Base-by-base conservation (phyloP, 2,329 filamentous ascomycete genomes). In the Chaetomiaceae sp. region DNA sequence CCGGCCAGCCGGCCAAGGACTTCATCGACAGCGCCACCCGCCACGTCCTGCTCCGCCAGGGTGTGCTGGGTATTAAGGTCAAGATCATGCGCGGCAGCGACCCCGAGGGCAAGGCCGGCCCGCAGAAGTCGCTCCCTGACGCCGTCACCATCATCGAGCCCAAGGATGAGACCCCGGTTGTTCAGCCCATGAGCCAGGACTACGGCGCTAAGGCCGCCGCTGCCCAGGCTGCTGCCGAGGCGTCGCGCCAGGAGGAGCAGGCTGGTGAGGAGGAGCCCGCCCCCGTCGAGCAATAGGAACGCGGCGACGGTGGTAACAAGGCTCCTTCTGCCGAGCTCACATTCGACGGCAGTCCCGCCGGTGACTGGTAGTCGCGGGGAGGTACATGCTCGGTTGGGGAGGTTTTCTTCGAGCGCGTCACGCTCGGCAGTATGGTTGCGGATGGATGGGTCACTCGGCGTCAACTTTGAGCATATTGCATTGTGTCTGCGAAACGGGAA, bases 41-140 rank as follows among this genome's bases (percentile, higher is more conserved):
- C 66, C 93, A 98, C 88, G 93, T 98, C 66, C 89, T 98, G 61
- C 90, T 98, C 74, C 88, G 94, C 77, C 93, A 98, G 81, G 93
- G 93, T 87, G 93, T 98, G 60, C 81, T 98, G 60, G 93, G 93
- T 78, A 98, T 98, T 80, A 98, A 98, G 84, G 93, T 98, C 75
- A 98, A 98, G 90, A 98, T 98, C 79, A 98, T 98, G 93, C 90
- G 94, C 72, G 93, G 93, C 70, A 93, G 88, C 64, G 93, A 98
- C 79, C 93, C 93, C 71, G 89, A 97, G 77, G 93, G 93, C 84
- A 98, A 98, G 85, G 83, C 88, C 66, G 89, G 93, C 62, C 90
- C 91, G 65, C 88, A 90, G 76, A 96, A 97, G 84, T 84, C 89
- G 61, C 88, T 98, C 59, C 93, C 93, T 62, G 93, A 98, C 73